phyloP scores from a whole-genome alignment of 1,284 basidiomycete genomes.

The Cutaneotrichosporon sp. region DNA sequence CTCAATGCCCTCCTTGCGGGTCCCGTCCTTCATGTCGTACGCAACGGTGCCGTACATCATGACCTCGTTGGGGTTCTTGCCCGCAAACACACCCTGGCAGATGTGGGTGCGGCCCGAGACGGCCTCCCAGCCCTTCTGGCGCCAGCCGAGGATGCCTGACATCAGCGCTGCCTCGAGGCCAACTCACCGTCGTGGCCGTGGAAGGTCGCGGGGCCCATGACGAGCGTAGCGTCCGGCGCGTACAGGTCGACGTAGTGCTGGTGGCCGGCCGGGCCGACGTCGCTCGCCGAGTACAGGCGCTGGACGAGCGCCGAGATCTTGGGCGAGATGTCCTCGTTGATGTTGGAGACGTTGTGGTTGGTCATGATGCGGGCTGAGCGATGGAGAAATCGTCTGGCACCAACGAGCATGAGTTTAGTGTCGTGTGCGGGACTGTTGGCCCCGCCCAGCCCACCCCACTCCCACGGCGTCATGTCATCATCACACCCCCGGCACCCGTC shows the following conservation, averaged over 20 bases:
- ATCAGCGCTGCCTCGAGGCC: background rate
- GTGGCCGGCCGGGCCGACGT: constrained; percentile 28
- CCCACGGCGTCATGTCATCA: constrained; percentile 1
- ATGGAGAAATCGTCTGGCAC: background rate
- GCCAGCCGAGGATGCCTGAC: constrained; percentile 13
- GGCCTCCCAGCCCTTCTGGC: constrained; percentile 31
- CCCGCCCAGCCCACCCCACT: too few species aligned
- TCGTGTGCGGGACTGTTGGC: background rate
- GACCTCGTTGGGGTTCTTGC: constrained; percentile 16
- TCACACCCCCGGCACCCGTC: background rate
- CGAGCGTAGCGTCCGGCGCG: constrained; percentile 24
- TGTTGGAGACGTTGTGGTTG: constrained; percentile 20
- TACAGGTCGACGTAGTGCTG: constrained; percentile 33
- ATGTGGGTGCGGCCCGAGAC: constrained; percentile 31
- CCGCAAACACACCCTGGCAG: constrained; percentile 27
- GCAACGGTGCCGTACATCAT: constrained; percentile 35
- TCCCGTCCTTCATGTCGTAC: constrained; percentile 37
- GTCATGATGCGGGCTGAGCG: background rate
- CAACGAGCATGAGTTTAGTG: background rate
- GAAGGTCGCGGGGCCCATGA: constrained; percentile 34
- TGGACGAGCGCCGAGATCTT: constrained; percentile 26
- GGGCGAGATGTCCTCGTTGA: constrained; percentile 20
- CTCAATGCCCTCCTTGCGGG: constrained; percentile 24
- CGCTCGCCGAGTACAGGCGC: constrained; percentile 31
- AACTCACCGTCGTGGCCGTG: constrained; percentile 23